These are phyloP conservation scores for Takashimella koratensis DNA, from an alignment of 1,284 basidiomycete species.

Conservation along the genomic window DNA sequence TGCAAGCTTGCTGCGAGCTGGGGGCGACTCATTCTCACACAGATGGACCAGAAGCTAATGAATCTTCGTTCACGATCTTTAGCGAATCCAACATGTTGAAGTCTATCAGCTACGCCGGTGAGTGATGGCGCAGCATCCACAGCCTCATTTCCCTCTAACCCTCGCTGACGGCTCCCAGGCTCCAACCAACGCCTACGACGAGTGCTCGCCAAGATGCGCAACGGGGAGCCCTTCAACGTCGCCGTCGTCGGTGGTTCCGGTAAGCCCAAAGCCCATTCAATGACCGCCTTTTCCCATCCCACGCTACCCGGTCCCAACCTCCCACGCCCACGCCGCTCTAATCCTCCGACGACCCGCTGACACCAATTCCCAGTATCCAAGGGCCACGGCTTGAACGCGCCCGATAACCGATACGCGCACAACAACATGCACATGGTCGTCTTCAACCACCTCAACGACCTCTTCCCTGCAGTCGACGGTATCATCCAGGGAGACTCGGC, in stretches of 20 bases:
- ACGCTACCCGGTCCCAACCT: too few species aligned
- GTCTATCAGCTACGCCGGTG: background rate
- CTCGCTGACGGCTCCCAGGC: conserved; percentile 9
- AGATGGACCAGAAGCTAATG: too few species aligned
- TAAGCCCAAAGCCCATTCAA: too few species aligned
- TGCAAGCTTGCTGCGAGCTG: too few species aligned
- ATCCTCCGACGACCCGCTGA: too few species aligned
- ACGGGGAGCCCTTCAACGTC: conserved; percentile 23
- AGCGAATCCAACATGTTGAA: background rate
- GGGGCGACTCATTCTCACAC: too few species aligned
- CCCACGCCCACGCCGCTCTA: too few species aligned
- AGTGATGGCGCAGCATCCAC: too few species aligned
- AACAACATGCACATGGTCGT: conserved; percentile 35
- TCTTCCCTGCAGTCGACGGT: conserved; percentile 28
- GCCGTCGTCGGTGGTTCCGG: conserved; percentile 27
- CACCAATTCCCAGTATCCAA: conserved; percentile 26
- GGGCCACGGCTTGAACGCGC: conserved; percentile 24
- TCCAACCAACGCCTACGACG: conserved; percentile 24
- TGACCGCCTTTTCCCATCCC: too few species aligned
- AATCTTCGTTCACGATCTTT: too few species aligned
- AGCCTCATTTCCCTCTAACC: background rate
- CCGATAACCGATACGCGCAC: conserved; percentile 15
- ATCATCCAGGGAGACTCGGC: conserved; percentile 3
- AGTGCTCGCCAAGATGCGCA: conserved; percentile 20
- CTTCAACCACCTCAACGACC: conserved; percentile 35